phyloP scores from a whole-genome alignment of 805 yeast species.

The Candida gorgasii region DNA sequence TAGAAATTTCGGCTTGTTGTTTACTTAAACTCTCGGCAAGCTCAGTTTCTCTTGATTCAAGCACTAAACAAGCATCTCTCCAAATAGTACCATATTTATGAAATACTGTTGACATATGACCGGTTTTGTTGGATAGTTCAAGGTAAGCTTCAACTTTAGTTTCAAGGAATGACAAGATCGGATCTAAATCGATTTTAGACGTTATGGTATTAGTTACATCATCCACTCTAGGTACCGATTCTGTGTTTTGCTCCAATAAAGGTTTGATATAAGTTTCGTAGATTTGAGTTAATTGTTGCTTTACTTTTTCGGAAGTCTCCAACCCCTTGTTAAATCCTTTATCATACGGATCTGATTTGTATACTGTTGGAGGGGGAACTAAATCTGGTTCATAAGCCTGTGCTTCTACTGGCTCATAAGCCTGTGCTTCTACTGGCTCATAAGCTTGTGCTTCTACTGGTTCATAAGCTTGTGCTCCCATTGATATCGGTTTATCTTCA shows the following conservation, averaged over 20 bases:
- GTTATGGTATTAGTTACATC: slow-evolving; percentile 35
- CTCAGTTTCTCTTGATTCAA: slow-evolving; percentile 28
- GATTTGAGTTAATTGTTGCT: slow-evolving; percentile 15
- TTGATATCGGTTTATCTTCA: no score
- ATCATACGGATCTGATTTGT: slow-evolving; percentile 28
- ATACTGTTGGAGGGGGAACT: neutral
- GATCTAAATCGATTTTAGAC: slow-evolving; percentile 34
- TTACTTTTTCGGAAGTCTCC: slow-evolving; percentile 26
- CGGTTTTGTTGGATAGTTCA: slow-evolving; percentile 24
- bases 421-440: slow-evolving; percentile 4
- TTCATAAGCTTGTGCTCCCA: neutral
- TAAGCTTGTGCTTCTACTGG: slow-evolving; percentile 22
- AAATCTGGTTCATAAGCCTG: neutral
- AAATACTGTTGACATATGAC: slow-evolving; percentile 27
- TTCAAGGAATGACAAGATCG: slow-evolving; percentile 30
- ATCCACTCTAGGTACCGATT: slow-evolving; percentile 24
- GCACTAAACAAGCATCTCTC: slow-evolving; percentile 23
- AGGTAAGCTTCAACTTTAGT: slow-evolving; percentile 29
- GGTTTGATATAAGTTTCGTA: slow-evolving; percentile 16
- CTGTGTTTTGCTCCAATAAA: slow-evolving; percentile 10
- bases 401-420: neutral
- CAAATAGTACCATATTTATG: slow-evolving; percentile 30
- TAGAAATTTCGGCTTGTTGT: slow-evolving; percentile 5
- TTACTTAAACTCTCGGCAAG: slow-evolving; percentile 17
- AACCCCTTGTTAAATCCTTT: slow-evolving; percentile 37